Evolutionary conservation across 2,329 filamentous ascomycete genomes (phyloP), one percentile per base, ranked within the genome.

Genomic region (Aureobasidium sp.): DNA sequence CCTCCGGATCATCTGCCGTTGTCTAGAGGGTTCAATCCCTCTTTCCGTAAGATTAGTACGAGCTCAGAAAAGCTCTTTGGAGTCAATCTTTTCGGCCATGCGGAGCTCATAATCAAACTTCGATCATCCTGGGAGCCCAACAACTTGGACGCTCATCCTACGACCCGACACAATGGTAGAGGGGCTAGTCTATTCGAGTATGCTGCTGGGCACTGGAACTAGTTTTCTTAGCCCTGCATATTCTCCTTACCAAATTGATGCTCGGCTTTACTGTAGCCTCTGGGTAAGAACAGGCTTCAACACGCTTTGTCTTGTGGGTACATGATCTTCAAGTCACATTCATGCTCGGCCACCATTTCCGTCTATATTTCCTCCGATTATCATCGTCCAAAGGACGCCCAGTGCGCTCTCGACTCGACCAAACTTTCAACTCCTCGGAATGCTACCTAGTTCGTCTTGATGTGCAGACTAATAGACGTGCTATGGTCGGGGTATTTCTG

Each of bases 291-390:
- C 54, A 36, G 42, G 54, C 41, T 47, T 58, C 32, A 47, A 37
- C 41, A 58, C 41, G 36, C 37, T 58, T 57, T 45, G 30, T 45
- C n/a, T 37, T 58, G 30, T 58, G 54, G 53, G 30, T 45, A 58
- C 54, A 47, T 58, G 54, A 58, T 58, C 54, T 58, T 34, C 52
- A 16, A 55, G 5, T 29, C 27, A 37, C 21, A 39, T 37, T 21
- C 54, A 49, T 29, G 42, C 42, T 29, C 42, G 30, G 41, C 42
- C 54, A 37, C 21, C 21, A 36, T 42, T 34, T 9, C 41, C 32
- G 42, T 37, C 25, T 37, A 34, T 29, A 15, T n/a, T n/a, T 37
- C 42, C 21, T 37, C 32, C 37, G 42, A 25, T n/a, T 6, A 25
- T 37, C 21, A 13, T 21, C 37, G 30, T 34, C 4, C 54, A 47